Conservation (phyloP, 352 stramenopile genomes). For the Globisporangium viniferum region DNA sequence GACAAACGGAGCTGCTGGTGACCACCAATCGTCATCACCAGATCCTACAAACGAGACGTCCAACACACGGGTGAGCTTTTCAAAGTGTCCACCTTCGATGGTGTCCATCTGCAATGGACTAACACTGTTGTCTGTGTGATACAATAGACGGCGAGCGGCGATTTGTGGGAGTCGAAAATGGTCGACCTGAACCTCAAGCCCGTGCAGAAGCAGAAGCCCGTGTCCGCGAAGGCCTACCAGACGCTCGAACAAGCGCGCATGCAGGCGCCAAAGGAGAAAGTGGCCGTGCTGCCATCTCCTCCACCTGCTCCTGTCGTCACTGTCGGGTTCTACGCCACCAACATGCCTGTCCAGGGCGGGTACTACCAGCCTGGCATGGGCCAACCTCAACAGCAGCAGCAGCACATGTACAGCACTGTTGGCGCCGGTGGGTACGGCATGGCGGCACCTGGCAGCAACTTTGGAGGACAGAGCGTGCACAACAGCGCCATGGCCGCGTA, state of each 20-base stretch:
- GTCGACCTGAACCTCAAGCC: constrained; percentile 74
- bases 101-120: not conserved
- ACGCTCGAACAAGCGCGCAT: constrained; percentile 71
- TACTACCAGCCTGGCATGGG: constrained; percentile 28
- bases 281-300: constrained; percentile 53
- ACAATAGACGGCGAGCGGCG: constrained; percentile 36
- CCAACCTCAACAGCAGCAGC: constrained; percentile 30
- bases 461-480: not conserved
- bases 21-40: constrained; percentile 13
- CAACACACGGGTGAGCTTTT: constrained; percentile 19
- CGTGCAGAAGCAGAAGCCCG: constrained; percentile 35
- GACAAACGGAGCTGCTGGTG: constrained; percentile 12
- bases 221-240: constrained; percentile 51
- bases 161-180: constrained; percentile 73
- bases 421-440: constrained; percentile 22
- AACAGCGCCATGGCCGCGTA: constrained; percentile 16
- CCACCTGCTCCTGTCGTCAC: constrained; percentile 12
- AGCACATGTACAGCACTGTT: constrained; percentile 37
- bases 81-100: not conserved
- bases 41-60: constrained; percentile 33
- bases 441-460: constrained; percentile 17
- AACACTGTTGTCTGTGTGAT: not conserved
- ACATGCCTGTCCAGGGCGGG: constrained; percentile 8
- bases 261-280: constrained; percentile 55
- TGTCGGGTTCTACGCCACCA: constrained; percentile 24